phyloP scores from a whole-genome alignment of 768 basidiomycete genomes.

The Serendipita indica region DNA sequence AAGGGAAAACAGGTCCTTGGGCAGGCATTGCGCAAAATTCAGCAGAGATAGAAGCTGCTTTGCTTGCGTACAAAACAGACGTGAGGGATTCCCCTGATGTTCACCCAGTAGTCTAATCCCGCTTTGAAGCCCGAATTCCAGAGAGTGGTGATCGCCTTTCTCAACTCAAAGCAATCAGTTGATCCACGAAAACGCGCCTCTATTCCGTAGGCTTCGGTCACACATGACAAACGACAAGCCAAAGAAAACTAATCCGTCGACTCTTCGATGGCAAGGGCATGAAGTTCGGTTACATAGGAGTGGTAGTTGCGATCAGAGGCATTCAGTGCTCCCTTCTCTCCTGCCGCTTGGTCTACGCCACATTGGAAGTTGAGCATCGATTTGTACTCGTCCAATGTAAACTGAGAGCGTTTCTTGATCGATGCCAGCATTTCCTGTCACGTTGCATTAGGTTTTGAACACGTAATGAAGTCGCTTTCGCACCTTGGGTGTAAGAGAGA shows the following conservation, averaged over 20 bases:
- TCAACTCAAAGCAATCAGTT: neutral
- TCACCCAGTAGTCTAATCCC: no score
- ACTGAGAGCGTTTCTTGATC: constrained; percentile 42
- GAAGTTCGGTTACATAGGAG: constrained; percentile 81
- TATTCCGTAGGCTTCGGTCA: no score
- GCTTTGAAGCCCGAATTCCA: neutral
- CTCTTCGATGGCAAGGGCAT: constrained; percentile 27
- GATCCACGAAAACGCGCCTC: constrained; percentile 9
- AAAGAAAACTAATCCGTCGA: constrained; percentile 13
- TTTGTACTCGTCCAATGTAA: constrained; percentile 87
- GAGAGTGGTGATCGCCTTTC: neutral
- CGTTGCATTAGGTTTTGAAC: neutral
- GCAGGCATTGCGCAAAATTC: neutral
- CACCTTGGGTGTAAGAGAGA: constrained; percentile 60
- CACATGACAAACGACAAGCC: no score
- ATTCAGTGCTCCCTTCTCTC: constrained; percentile 34
- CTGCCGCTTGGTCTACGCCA: constrained; percentile 52
- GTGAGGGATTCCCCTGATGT: no score
- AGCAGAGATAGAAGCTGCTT: neutral
- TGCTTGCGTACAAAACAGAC: neutral
- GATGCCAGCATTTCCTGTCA: constrained; percentile 60
- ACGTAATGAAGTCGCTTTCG: constrained; percentile 16
- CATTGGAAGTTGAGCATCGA: constrained; percentile 81
- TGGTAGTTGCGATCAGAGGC: constrained; percentile 61
- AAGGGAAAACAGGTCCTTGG: neutral